Evolutionary conservation across 192 early-diverging fungal genomes (phyloP).

Genomic region (Podila epigama): DNA sequence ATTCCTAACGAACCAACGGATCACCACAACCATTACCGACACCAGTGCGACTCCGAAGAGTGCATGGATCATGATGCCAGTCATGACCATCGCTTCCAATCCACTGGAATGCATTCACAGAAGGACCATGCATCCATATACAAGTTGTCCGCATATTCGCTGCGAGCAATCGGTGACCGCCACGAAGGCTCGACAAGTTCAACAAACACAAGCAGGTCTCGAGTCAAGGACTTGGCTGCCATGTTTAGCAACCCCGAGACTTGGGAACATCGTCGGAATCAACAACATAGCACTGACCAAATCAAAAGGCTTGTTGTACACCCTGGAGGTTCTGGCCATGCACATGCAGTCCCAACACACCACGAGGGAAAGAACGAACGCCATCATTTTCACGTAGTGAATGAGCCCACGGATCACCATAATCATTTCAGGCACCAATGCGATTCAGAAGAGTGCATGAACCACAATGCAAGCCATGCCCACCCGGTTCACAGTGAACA

Average conservation of each 20-base stretch:
- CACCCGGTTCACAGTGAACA: background rate
- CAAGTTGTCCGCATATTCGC: background rate
- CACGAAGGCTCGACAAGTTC: too few relatives aligned
- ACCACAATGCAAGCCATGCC: background rate
- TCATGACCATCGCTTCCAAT: background rate
- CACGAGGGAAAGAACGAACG: background rate
- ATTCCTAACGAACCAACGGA: background rate
- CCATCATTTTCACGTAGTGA: background rate
- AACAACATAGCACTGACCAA: background rate
- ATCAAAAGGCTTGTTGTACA: background rate
- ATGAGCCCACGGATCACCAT: conserved; percentile 1
- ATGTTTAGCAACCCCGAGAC: too few relatives aligned
- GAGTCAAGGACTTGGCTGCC: too few relatives aligned
- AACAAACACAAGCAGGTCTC: too few relatives aligned
- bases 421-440: background rate
- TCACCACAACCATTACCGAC: conserved; percentile 3
- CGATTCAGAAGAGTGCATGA: background rate
- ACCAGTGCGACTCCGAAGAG: background rate
- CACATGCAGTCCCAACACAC: background rate
- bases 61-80: background rate
- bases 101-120: background rate
- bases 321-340: background rate
- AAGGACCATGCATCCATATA: background rate
- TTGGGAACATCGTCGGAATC: too few relatives aligned
- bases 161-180: background rate